Conservation (phyloP, 345 rosid genomes). For the Populus ilicifolia region DNA sequence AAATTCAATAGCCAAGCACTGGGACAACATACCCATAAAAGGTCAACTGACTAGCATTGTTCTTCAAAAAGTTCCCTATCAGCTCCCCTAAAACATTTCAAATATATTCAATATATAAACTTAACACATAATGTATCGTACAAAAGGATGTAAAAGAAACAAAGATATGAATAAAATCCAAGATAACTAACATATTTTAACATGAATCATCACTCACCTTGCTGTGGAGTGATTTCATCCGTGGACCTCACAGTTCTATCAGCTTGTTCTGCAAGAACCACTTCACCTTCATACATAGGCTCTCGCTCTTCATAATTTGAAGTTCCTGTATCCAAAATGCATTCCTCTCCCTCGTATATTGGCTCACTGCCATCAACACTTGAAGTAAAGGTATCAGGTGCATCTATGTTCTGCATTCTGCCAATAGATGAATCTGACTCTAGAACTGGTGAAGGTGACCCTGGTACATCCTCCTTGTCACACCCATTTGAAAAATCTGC, state of each 20-base stretch:
- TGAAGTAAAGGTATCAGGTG: conserved; percentile 44
- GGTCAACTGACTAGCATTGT: conserved; percentile 85
- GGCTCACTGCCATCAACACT: conserved; percentile 78
- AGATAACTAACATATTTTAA: background rate
- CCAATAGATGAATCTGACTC: conserved; percentile 49
- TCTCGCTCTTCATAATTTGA: conserved; percentile 54
- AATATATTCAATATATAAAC: conserved; percentile 5
- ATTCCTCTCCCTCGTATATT: conserved; percentile 95
- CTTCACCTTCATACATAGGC: conserved; percentile 98
- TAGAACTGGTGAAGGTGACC: conserved; percentile 31
- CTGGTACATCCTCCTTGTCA: conserved; percentile 16
- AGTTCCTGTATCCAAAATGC: conserved; percentile 64
- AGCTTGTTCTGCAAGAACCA: conserved; percentile 71
- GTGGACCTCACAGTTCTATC: conserved; percentile 47
- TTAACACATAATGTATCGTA: background rate
- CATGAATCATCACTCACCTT: conserved; percentile 45
- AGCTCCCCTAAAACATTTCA: conserved; percentile 55
- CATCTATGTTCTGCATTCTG: conserved; percentile 47
- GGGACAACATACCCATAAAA: conserved; percentile 62
- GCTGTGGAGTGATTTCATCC: conserved; percentile 62
- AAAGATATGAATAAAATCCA: background rate
- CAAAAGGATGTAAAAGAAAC: background rate
- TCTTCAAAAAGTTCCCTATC: conserved; percentile 70
- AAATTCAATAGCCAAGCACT: conserved; percentile 10
- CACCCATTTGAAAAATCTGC: conserved; percentile 32